A percentile compares a stretch with the other conserved stretches of the same genome.
These are phyloP conservation scores for Eremothecium coryli DNA, from an alignment of 1,139 yeast species.

Conservation along the genomic window DNA sequence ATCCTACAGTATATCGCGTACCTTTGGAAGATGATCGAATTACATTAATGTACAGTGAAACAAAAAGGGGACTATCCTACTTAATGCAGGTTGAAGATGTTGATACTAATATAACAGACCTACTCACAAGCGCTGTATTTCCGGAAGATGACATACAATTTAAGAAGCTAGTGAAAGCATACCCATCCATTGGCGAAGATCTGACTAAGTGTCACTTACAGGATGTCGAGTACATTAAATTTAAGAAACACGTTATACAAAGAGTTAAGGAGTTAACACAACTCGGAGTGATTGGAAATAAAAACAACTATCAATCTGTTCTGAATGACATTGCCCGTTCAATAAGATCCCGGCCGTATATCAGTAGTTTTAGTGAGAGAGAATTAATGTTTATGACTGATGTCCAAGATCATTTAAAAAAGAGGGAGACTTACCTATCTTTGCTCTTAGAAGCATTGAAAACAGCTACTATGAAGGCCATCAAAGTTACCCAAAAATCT, in stretches of 20 bases:
- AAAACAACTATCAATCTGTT: slow-evolving; percentile 67
- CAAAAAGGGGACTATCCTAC: slow-evolving; percentile 70
- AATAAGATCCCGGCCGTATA: slow-evolving; percentile 67
- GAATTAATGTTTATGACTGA: slow-evolving; percentile 65
- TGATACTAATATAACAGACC: slow-evolving; percentile 61
- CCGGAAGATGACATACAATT: slow-evolving; percentile 60
- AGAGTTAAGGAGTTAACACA: slow-evolving; percentile 67
- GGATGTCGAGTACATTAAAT: slow-evolving; percentile 54
- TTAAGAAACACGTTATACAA: slow-evolving; percentile 70
- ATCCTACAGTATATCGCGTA: slow-evolving; percentile 40
- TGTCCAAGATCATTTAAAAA: slow-evolving; percentile 65
- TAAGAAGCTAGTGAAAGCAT: slow-evolving; percentile 38
- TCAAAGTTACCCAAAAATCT: slow-evolving; percentile 16
- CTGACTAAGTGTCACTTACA: slow-evolving; percentile 45
- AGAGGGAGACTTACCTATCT: slow-evolving; percentile 37
- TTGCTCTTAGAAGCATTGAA: slow-evolving; percentile 9
- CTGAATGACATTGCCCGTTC: slow-evolving; percentile 80
- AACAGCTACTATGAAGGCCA: slow-evolving; percentile 14
- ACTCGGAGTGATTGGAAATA: slow-evolving; percentile 55
- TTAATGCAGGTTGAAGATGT: slow-evolving; percentile 65
- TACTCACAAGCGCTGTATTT: slow-evolving; percentile 62
- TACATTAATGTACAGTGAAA: slow-evolving; percentile 59
- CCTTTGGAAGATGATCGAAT: slow-evolving; percentile 35
- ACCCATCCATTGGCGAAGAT: slow-evolving; percentile 19
- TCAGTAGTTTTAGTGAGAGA: slow-evolving; percentile 38